phyloP scores from a whole-genome alignment of 495 filamentous ascomycete genomes.

The Podospora comata region DNA sequence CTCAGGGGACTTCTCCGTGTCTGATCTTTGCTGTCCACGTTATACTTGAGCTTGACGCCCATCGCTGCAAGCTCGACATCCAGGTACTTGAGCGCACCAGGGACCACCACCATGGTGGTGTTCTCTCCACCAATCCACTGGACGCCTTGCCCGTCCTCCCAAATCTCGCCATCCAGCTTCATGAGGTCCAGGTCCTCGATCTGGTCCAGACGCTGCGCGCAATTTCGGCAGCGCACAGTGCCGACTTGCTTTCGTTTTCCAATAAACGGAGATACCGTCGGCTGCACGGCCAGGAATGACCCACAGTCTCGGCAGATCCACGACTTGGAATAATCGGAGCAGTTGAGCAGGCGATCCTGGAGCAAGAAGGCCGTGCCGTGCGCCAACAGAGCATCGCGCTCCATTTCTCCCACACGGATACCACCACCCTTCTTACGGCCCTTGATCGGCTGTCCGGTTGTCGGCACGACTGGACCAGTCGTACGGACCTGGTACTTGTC shows the following conservation, averaged over 20 bases:
- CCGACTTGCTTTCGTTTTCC: slow-evolving; percentile 55
- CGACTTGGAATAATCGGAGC: slow-evolving; percentile 81
- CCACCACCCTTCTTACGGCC: slow-evolving; percentile 92
- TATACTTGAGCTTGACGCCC: slow-evolving; percentile 56
- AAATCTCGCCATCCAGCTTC: slow-evolving; percentile 66
- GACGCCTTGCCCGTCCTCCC: slow-evolving; percentile 85
- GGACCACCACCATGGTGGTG: slow-evolving; percentile 86
- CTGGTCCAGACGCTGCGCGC: slow-evolving; percentile 61
- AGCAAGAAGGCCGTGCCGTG: slow-evolving; percentile 93
- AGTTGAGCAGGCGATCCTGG: slow-evolving; percentile 94
- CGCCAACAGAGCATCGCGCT: slow-evolving; percentile 88
- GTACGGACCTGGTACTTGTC: slow-evolving; percentile 99
- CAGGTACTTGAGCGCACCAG: slow-evolving; percentile 85
- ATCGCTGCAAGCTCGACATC: slow-evolving; percentile 91
- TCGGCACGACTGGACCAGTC: slow-evolving; percentile 80
- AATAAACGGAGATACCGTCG: slow-evolving; percentile 66
- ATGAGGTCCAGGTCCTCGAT: slow-evolving; percentile 55
- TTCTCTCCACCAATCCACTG: slow-evolving; percentile 84
- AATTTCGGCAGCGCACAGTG: slow-evolving; percentile 75
- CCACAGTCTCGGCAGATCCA: slow-evolving; percentile 89
- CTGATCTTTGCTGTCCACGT: slow-evolving; percentile 59
- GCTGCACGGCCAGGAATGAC: slow-evolving; percentile 78
- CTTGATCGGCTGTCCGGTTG: slow-evolving; percentile 96
- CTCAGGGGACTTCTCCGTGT: slow-evolving; percentile 42
- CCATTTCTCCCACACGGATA: slow-evolving; percentile 99